These are phyloP conservation scores for Coniferiporia weirii DNA, from an alignment of 1,284 basidiomycete genomes.

Conservation along the genomic window DNA sequence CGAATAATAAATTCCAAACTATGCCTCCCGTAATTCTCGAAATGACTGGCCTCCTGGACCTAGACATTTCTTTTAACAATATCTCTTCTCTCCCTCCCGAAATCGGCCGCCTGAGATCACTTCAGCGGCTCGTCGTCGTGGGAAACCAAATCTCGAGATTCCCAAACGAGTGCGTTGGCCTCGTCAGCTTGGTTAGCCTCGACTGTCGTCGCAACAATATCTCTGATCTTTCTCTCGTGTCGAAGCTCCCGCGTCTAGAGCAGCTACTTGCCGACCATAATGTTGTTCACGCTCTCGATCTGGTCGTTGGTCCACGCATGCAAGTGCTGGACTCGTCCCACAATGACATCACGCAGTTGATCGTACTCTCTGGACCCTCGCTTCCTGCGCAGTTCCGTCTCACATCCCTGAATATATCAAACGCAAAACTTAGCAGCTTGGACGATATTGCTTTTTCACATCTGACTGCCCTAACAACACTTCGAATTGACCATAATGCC, in stretches of 20 bases:
- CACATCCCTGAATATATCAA: constrained; percentile 82
- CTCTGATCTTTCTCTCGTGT: constrained; percentile 66
- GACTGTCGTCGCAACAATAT: constrained; percentile 86
- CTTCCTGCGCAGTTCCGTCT: constrained; percentile 58
- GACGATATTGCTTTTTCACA: constrained; percentile 71
- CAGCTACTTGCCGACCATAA: constrained; percentile 79
- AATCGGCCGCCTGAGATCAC: constrained; percentile 64
- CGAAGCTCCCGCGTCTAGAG: constrained; percentile 65
- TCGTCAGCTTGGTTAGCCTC: constrained; percentile 63
- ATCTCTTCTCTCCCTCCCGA: constrained; percentile 79
- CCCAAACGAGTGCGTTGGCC: constrained; percentile 60
- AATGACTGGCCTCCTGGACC: constrained; percentile 71
- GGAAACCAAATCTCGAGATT: constrained; percentile 83
- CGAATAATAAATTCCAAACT: constrained; percentile 91
- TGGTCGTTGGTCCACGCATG: constrained; percentile 64
- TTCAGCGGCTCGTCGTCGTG: constrained; percentile 80
- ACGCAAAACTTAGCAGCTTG: constrained; percentile 85
- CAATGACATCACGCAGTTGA: constrained; percentile 81
- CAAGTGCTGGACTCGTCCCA: constrained; percentile 63
- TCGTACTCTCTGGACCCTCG: constrained; percentile 55
- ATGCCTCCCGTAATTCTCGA: constrained; percentile 78
- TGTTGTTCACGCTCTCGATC: constrained; percentile 71
- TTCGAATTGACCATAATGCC: constrained; percentile 84
- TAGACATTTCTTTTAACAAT: constrained; percentile 95
- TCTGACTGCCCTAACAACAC: constrained; percentile 64